A percentile compares a stretch with the other conserved stretches of the same genome.
Evolutionary conservation across 805 yeast genomes (phyloP).

Genomic region (Candida patagonica): DNA sequence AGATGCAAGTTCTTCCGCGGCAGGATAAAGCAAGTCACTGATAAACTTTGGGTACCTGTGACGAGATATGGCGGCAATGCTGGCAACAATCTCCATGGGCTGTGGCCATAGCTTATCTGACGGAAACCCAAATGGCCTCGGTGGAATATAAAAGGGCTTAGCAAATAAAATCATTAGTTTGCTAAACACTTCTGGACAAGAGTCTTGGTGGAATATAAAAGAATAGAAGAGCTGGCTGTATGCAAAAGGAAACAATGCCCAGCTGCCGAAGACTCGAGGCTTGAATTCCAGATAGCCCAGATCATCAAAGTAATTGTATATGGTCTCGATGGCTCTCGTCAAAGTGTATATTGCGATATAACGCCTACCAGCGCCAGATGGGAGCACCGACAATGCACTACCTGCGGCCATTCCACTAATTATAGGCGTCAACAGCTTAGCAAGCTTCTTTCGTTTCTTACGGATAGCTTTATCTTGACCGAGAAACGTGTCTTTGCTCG

Average conservation of each 20-base stretch:
- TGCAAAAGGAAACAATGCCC: constrained; percentile 34
- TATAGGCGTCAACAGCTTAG: constrained; percentile 12
- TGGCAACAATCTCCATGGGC: constrained; percentile 23
- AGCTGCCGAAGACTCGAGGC: constrained; percentile 30
- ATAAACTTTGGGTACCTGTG: constrained; percentile 27
- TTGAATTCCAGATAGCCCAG: constrained; percentile 26
- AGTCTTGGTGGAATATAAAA: constrained; percentile 28
- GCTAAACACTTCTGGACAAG: constrained; percentile 26
- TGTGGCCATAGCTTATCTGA: constrained; percentile 26
- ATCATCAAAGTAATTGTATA: constrained; percentile 29
- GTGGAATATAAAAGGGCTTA: constrained; percentile 23
- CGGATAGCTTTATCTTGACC: background rate
- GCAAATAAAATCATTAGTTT: constrained; percentile 23
- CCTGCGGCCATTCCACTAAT: constrained; percentile 23
- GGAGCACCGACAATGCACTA: constrained; percentile 19
- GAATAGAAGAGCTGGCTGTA: constrained; percentile 31
- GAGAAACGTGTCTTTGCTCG: constrained; percentile 4
- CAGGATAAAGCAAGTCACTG: constrained; percentile 24
- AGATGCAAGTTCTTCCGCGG: constrained; percentile 10
- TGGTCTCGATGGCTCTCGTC: constrained; percentile 27
- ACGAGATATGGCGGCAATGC: constrained; percentile 24
- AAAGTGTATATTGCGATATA: constrained; percentile 27
- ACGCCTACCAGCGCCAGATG: constrained; percentile 18
- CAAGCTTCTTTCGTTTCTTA: constrained; percentile 6
- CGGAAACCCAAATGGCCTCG: constrained; percentile 24